Percentiles rank a stretch among this genome's conserved stretches.
phyloP scores from a whole-genome alignment of 1,284 basidiomycete genomes.

The Vanrija sp. region DNA sequence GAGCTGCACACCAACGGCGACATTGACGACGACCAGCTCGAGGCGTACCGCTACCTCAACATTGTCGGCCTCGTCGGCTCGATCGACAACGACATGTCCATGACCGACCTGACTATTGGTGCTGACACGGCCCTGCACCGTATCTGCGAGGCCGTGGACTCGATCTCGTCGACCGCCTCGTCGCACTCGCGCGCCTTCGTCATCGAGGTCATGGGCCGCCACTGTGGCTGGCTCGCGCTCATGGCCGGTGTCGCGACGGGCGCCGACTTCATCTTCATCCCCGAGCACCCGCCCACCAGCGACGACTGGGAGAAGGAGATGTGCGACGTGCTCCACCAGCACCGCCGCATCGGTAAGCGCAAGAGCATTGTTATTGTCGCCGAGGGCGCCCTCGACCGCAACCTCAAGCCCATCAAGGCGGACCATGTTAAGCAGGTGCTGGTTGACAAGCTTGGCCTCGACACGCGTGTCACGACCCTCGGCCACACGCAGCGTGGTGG shows the following conservation, averaged over 20 bases:
- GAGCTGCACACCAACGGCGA: conserved; percentile 62
- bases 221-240: conserved; percentile 96
- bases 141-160: conserved; percentile 96
- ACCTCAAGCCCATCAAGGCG: conserved; percentile 84
- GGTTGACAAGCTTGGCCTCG: conserved; percentile 78
- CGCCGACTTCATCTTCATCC: conserved; percentile 96
- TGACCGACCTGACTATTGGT: conserved; percentile 96
- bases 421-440: conserved; percentile 89
- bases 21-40: conserved; percentile 71
- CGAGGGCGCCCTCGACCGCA: conserved; percentile 84
- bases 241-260: conserved; percentile 89
- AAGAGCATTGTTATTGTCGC: conserved; percentile 98
- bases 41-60: conserved; percentile 74
- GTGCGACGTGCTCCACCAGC: conserved; percentile 86
- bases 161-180: conserved; percentile 92
- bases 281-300: conserved; percentile 76
- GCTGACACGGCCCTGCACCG: conserved; percentile 91
- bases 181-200: conserved; percentile 98
- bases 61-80: conserved; percentile 97
- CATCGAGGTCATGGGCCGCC: conserved; percentile 96
- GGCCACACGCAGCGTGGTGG: conserved; percentile 97
- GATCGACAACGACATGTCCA: conserved; percentile 98
- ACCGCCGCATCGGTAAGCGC: conserved; percentile 86
- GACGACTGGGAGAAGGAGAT: conserved; percentile 88
- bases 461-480: conserved; percentile 95